phyloP scores from a whole-genome alignment of 2,329 filamentous ascomycete species.

The Fusarium torreyae region DNA sequence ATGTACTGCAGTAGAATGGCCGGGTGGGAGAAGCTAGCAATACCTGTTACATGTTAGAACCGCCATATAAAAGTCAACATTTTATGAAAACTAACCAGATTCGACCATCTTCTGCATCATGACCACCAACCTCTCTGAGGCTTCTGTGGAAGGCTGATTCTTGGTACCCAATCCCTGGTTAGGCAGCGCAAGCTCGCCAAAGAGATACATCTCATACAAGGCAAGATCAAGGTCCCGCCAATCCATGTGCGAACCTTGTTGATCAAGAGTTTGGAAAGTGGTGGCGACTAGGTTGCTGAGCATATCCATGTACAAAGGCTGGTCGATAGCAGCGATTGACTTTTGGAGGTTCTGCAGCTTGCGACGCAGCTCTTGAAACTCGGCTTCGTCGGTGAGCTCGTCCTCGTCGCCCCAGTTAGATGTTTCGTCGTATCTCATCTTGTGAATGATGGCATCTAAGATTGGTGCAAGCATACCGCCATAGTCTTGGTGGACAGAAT shows the following conservation, averaged over 20 bases:
- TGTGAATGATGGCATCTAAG: conserved; percentile 90
- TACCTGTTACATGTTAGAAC: conserved; percentile 67
- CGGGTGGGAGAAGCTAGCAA: conserved; percentile 88
- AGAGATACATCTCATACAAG: conserved; percentile 94
- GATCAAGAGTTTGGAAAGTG: conserved; percentile 85
- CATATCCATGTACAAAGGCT: conserved; percentile 88
- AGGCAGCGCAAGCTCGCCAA: conserved; percentile 93
- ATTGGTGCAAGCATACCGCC: conserved; percentile 88
- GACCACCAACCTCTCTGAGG: conserved; percentile 84
- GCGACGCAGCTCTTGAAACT: conserved; percentile 95
- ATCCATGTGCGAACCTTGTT: conserved; percentile 81
- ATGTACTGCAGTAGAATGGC: conserved; percentile 96
- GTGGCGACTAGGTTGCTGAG: conserved; percentile 89
- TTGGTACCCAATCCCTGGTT: conserved; percentile 90
- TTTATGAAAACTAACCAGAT: conserved; percentile 75
- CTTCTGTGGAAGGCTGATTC: conserved; percentile 82
- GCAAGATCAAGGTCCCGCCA: conserved; percentile 97
- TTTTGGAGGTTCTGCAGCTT: conserved; percentile 92
- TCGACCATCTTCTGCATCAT: conserved; percentile 98
- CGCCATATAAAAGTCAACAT: background rate
- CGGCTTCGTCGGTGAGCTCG: conserved; percentile 95
- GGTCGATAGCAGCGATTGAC: conserved; percentile 90
- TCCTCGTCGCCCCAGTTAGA: conserved; percentile 94
- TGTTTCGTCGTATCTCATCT: conserved; percentile 98
- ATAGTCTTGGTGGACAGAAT: conserved; percentile 80